Evolutionary conservation across 148 eudicot species (phyloP), one percentile per base, ranked within the genome.

Genomic region (Agrostemma githago): DNA sequence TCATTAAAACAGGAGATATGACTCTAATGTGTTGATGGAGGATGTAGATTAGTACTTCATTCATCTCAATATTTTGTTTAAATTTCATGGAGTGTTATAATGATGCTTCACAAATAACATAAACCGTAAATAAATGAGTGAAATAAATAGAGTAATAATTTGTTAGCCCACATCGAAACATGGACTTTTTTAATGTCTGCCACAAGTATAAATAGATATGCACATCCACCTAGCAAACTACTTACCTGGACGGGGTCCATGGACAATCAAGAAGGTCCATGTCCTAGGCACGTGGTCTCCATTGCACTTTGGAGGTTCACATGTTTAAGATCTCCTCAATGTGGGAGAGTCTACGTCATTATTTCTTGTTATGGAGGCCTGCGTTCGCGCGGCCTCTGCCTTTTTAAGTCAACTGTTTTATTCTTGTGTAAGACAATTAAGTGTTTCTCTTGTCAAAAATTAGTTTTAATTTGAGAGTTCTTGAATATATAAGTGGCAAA

Each of bases 321-420:
- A 19, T 19, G 21, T 38, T 12, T 62, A 62, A 62, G 34, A 5
- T 17, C 65, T 62, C 12, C 65, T 2, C 65, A 8, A 26, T 26
- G 65, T 21, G 15, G 39, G 65, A 62, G 65, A 19, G 21, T 19
- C 34, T 89, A 84, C 82, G 87, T 89, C 90, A 85, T 85, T 85
- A 89, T 89, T 89, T 87, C 82, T 89, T 82, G 5, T 26, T 71
- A 85, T 5, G 84, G 88, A 84, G 89, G 89, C 83, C 82, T 86
- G 91, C 88, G 91, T 87, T 78, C 89, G 88, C 89, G 90, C 90
- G 84, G 85, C 89, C 93, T 78, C 84, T 81, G 17, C 34, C 69
- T 20, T 51, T 26, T 56, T 15, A 56, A 3, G 15, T 4, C 15
- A 4, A 56, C 3, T 14, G 3, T 16, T 56, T 14, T 56, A 2